Base-by-base conservation (phyloP, 2,329 filamentous ascomycete species). In the Sporothrix variecibatus region DNA sequence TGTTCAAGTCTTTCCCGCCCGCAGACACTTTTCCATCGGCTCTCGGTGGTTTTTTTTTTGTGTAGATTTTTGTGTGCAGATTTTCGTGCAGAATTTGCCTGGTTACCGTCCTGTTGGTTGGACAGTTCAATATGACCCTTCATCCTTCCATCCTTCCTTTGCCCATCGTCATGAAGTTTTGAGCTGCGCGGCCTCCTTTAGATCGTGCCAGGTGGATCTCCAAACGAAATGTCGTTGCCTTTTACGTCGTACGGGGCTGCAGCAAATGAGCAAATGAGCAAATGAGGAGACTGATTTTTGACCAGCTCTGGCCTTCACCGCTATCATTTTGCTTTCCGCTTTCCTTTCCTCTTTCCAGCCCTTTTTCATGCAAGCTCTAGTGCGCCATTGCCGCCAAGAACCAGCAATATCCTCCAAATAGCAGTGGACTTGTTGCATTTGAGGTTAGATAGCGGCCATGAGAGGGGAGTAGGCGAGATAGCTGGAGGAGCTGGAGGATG, bases 381-480 rank as follows among this genome's bases (percentile, higher is more conserved):
- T 70, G 46, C 31, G 51, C 68, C 68, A 40, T 71, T 43, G 51
- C 49, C 8, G 34, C 34, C 68, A 58, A 58, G 49, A 58, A 49
- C 67, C 38, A n/a, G 49, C 31, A 70, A 38, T 69, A 23, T 49
- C 43, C 1, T 6, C 7, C 3, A 20, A 34, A 34, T 53, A 23
- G 3, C n/a, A 26, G 67, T n/a, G 5, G 46, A n/a, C 67, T 56
- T 38, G 46, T 53, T 38, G 67, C 46, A n/a, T 53, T 53, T 53
- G 67, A 6, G 67, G 67, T 53, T 69, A 56, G 46, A 69, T 69
- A 69, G 67, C 67, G 67, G 67, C 67, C 28, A 67, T 20, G 62
- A 46, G 62, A 53, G 67, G 46, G 15, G 34, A 51, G 28, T 26
- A 64, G 51, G 51, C 38, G 38, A 68, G 64, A 68, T 68, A 34